These are phyloP conservation scores for Plasmodium vinckei DNA, from an alignment of 169 alveolate species.

Conservation along the genomic window DNA sequence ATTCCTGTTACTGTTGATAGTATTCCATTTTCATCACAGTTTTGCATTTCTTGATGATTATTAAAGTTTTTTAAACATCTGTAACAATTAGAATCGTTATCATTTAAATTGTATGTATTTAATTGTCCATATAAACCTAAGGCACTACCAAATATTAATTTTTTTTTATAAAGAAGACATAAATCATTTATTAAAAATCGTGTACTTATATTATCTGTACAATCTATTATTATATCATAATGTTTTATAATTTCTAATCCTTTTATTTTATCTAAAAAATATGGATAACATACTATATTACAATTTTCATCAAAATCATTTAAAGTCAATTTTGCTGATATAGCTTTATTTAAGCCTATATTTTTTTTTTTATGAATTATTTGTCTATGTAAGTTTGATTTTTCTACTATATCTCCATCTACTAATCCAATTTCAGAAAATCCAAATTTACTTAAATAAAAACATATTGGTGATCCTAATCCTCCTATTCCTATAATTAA, in stretches of 20 bases:
- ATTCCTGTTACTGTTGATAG: conserved; percentile 85
- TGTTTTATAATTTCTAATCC: conserved; percentile 78
- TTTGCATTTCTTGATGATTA: conserved; percentile 55
- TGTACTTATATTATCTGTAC: conserved; percentile 83
- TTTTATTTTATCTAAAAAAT: conserved; percentile 77
- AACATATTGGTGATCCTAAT: conserved; percentile 95
- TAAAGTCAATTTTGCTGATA: conserved; percentile 82
- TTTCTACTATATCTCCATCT: conserved; percentile 89
- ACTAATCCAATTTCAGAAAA: conserved; percentile 85
- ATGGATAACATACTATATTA: conserved; percentile 76
- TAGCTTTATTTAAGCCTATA: conserved; percentile 85
- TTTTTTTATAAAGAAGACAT: conserved; percentile 80
- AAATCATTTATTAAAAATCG: conserved; percentile 84
- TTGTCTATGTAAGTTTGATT: conserved; percentile 89
- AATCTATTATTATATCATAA: conserved; percentile 84
- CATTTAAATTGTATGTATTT: conserved; percentile 77
- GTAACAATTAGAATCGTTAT: conserved; percentile 77
- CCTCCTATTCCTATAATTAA: conserved; percentile 99
- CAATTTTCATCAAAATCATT: conserved; percentile 76
- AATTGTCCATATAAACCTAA: conserved; percentile 85
- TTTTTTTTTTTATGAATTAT: conserved; percentile 84
- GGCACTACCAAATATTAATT: conserved; percentile 82
- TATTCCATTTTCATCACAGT: conserved; percentile 84
- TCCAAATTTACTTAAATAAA: conserved; percentile 97
- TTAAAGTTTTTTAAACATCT: conserved; percentile 80